phyloP scores from a whole-genome alignment of 345 rosid genomes.

The Conringia planisiliqua region DNA sequence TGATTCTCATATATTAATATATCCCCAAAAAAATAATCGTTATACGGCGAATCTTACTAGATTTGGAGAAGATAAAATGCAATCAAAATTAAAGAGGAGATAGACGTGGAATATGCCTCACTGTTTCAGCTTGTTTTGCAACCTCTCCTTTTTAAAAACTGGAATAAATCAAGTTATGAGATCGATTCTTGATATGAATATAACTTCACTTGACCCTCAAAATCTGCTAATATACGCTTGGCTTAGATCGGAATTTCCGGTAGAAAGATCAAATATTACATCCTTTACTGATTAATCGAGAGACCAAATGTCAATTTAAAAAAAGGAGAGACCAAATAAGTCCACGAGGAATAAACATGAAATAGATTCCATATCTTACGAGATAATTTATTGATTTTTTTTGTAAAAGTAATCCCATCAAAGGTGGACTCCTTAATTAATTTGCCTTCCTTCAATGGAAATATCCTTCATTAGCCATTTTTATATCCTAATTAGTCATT shows the following conservation, averaged over 20 bases:
- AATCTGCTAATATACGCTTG: background rate
- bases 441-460: background rate
- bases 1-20: slow-evolving; percentile 1
- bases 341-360: background rate
- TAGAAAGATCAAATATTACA: background rate
- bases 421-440: background rate
- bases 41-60: slow-evolving; percentile 17
- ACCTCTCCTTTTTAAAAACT: slow-evolving; percentile 5
- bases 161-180: slow-evolving; percentile 15
- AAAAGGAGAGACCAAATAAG: background rate
- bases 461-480: background rate
- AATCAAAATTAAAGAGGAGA: slow-evolving; percentile 18
- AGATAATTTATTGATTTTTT: background rate
- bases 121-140: slow-evolving; percentile 4
- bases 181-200: slow-evolving; percentile 3
- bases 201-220: slow-evolving; percentile 20
- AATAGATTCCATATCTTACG: slow-evolving; percentile 19
- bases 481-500: background rate
- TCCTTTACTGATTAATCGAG: background rate
- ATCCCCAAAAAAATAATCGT: background rate
- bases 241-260: slow-evolving; percentile 9
- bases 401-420: background rate
- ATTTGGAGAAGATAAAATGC: slow-evolving; percentile 31
- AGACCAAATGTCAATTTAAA: background rate
- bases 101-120: slow-evolving; percentile 32